These are phyloP conservation scores for Tuber brumale DNA, from an alignment of 495 filamentous ascomycete species.

Conservation along the genomic window DNA sequence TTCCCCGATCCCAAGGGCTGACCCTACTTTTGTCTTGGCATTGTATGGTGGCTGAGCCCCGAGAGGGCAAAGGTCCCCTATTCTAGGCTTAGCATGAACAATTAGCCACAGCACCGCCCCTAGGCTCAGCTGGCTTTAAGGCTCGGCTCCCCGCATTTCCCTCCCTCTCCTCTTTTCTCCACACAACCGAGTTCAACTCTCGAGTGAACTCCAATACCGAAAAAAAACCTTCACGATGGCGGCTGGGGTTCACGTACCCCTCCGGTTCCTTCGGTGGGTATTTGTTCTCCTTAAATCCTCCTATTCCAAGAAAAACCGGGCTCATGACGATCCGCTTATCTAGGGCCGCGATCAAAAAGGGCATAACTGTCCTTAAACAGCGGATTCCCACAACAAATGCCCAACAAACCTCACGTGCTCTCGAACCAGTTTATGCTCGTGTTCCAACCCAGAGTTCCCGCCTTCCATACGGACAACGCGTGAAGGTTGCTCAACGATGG, in stretches of 20 bases:
- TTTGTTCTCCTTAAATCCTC: not conserved
- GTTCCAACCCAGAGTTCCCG: conserved; percentile 18
- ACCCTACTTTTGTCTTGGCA: not conserved
- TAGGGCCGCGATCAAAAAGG: conserved; percentile 37
- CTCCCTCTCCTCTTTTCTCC: not conserved
- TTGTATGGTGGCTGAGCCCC: not conserved
- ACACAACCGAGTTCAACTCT: not conserved
- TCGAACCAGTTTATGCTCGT: conserved; percentile 33
- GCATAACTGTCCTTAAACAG: conserved; percentile 30
- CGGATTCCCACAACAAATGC: conserved; percentile 20
- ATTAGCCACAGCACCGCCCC: not conserved
- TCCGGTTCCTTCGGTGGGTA: conserved; percentile 40
- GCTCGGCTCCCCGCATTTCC: not conserved
- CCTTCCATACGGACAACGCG: conserved; percentile 15
- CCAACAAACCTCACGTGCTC: conserved; percentile 14
- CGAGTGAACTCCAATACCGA: not conserved
- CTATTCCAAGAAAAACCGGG: not conserved
- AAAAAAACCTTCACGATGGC: conserved; percentile 36
- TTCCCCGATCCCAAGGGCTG: not conserved
- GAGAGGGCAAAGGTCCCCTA: too few relatives aligned
- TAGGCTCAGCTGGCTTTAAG: not conserved
- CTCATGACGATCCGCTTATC: conserved; percentile 6
- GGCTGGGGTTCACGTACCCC: conserved; percentile 40
- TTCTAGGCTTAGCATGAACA: not conserved
- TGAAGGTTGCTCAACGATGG: conserved; percentile 29